phyloP scores from a whole-genome alignment of 306 rosid genomes.

The Morella rubra region DNA sequence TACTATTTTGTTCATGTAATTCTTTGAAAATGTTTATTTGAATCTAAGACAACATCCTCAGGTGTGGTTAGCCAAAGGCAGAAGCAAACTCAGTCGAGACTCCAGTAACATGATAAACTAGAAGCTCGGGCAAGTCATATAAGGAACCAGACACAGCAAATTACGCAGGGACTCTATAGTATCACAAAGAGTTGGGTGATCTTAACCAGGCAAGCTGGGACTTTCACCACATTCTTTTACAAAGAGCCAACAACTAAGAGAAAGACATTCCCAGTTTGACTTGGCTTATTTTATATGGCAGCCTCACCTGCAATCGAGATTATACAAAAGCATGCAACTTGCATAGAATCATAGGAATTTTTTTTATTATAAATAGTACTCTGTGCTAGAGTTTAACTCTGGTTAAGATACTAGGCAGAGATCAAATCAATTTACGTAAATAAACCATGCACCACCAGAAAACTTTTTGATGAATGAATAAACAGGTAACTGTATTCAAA shows the following conservation, averaged over 20 bases:
- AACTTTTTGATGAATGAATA: too few species aligned
- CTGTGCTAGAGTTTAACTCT: background rate
- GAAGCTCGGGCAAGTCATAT: background rate
- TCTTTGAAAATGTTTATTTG: too few species aligned
- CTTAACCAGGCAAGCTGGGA: background rate
- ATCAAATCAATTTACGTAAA: background rate
- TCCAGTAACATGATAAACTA: background rate
- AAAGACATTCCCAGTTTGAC: background rate
- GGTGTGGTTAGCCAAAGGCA: background rate
- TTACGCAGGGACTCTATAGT: background rate
- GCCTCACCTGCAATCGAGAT: background rate
- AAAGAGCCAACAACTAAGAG: background rate
- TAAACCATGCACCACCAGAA: too few species aligned
- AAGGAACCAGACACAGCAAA: background rate
- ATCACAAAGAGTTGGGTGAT: background rate
- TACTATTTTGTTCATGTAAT: too few species aligned
- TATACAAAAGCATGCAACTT: background rate
- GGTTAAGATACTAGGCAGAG: background rate
- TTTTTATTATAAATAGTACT: background rate
- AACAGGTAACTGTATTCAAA: background rate
- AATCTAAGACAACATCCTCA: background rate
- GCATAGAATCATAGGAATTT: background rate
- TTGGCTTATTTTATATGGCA: background rate
- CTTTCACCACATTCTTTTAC: background rate
- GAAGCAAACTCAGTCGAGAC: background rate